Conservation (phyloP, 495 filamentous ascomycete species). For the Daldinia caldariorum region DNA sequence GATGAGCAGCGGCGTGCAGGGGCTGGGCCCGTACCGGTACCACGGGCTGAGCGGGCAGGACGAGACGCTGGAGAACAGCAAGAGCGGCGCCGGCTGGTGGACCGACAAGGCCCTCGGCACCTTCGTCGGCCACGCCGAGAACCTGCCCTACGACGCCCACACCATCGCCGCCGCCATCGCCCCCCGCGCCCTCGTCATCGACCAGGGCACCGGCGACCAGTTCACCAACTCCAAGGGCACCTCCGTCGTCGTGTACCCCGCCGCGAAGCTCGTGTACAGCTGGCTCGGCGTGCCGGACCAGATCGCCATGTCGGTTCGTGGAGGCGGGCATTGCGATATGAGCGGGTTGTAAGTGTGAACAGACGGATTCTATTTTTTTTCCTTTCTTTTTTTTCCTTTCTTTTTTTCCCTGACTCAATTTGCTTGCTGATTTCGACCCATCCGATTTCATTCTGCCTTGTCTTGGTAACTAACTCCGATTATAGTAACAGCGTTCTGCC, state of each 20-base stretch:
- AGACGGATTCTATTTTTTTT: not conserved
- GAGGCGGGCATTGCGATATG: slow-evolving; percentile 62
- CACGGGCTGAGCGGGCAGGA: slow-evolving; percentile 62
- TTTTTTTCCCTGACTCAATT: not conserved
- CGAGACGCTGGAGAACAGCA: slow-evolving; percentile 65
- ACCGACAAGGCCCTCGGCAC: slow-evolving; percentile 57
- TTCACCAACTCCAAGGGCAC: slow-evolving; percentile 64
- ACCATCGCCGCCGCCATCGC: slow-evolving; percentile 64
- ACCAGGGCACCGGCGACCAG: slow-evolving; percentile 60
- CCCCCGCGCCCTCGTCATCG: slow-evolving; percentile 62
- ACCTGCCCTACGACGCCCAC: slow-evolving; percentile 63
- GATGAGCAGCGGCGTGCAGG: slow-evolving; percentile 64
- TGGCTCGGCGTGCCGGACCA: slow-evolving; percentile 60
- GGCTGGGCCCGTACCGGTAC: slow-evolving; percentile 63
- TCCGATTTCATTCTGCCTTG: no score
- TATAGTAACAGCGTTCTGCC: slow-evolving; percentile 58
- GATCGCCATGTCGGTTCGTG: slow-evolving; percentile 61
- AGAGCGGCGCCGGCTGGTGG: slow-evolving; percentile 64
- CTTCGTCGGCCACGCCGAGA: slow-evolving; percentile 60
- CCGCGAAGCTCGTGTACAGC: slow-evolving; percentile 62
- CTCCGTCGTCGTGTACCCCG: slow-evolving; percentile 59
- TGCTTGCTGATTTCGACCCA: slow-evolving; percentile 31
- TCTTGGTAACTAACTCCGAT: slow-evolving; percentile 24
- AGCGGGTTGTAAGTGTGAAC: slow-evolving; percentile 56
- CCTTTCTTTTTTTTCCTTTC: not conserved